Conservation (phyloP, 192 early-diverging fungal species). For the Dissophora globulifera region DNA sequence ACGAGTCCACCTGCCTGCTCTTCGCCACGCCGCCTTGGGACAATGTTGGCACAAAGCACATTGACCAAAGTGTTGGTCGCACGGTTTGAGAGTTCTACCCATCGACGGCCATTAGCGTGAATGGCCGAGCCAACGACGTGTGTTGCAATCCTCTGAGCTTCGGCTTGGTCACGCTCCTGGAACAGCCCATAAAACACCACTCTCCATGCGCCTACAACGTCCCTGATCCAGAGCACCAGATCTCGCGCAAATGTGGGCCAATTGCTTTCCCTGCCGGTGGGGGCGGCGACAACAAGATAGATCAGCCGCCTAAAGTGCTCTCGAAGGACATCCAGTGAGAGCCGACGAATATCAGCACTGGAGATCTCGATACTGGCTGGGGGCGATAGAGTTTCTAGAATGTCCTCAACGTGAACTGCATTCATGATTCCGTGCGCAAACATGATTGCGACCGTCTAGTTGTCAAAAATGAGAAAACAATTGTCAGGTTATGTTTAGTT, state of each 20-base stretch:
- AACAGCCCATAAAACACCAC: slow-evolving; percentile 46
- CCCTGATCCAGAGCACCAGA: slow-evolving; percentile 52
- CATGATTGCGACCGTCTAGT: slow-evolving; percentile 46
- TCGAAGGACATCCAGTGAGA: slow-evolving; percentile 43
- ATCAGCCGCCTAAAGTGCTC: slow-evolving; percentile 49
- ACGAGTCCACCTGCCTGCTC: slow-evolving; percentile 48
- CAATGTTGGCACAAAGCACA: slow-evolving; percentile 47
- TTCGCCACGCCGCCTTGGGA: slow-evolving; percentile 35
- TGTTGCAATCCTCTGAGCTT: slow-evolving; percentile 46
- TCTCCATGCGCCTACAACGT: slow-evolving; percentile 52
- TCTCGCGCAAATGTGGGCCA: slow-evolving; percentile 52
- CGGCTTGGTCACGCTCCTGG: slow-evolving; percentile 42
- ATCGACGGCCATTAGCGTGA: slow-evolving; percentile 43
- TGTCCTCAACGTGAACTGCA: slow-evolving; percentile 45
- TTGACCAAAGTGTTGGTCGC: slow-evolving; percentile 52
- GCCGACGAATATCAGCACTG: slow-evolving; percentile 38
- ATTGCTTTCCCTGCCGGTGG: slow-evolving; percentile 36
- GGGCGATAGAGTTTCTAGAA: slow-evolving; percentile 33
- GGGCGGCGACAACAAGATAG: slow-evolving; percentile 48
- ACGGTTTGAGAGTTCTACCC: slow-evolving; percentile 47
- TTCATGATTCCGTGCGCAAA: slow-evolving; percentile 50
- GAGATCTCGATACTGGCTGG: slow-evolving; percentile 34
- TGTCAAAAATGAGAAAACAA: background rate
- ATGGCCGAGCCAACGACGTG: slow-evolving; percentile 50
- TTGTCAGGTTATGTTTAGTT: background rate